phyloP scores from a whole-genome alignment of 768 basidiomycete species.

The Suillus americanus region DNA sequence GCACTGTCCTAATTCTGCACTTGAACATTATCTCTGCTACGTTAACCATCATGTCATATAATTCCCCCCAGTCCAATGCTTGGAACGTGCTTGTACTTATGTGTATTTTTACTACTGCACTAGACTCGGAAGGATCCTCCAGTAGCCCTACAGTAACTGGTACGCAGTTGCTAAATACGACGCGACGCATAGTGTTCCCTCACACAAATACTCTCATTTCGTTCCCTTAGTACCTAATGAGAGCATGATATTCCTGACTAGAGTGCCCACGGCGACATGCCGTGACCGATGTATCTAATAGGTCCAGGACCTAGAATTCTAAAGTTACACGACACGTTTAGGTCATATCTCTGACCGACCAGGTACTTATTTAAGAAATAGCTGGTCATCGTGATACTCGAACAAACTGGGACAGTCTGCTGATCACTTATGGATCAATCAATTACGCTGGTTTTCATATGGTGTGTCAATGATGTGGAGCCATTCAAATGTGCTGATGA shows the following conservation, averaged over 20 bases:
- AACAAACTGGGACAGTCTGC: neutral
- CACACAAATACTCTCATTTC: neutral
- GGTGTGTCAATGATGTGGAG: neutral
- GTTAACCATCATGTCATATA: conserved; percentile 7
- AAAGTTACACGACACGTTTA: neutral
- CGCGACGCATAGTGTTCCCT: neutral
- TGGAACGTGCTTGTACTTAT: conserved; percentile 10
- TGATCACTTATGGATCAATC: neutral
- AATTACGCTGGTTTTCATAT: neutral
- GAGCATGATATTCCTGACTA: neutral
- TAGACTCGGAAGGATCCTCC: conserved; percentile 18
- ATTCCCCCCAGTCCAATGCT: neutral
- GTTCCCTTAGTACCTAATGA: neutral
- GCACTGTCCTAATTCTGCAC: neutral
- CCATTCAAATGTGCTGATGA: neutral
- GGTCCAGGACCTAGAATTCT: neutral
- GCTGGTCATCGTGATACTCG: neutral
- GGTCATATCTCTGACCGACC: neutral
- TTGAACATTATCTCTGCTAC: neutral
- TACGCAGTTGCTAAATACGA: conserved; percentile 1
- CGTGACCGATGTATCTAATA: neutral
- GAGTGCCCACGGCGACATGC: neutral
- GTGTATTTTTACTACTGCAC: conserved; percentile 12
- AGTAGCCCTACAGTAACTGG: neutral
- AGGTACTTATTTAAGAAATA: neutral